Conservation (phyloP, 2,329 filamentous ascomycete genomes). For the Calonectria henricotiae region DNA sequence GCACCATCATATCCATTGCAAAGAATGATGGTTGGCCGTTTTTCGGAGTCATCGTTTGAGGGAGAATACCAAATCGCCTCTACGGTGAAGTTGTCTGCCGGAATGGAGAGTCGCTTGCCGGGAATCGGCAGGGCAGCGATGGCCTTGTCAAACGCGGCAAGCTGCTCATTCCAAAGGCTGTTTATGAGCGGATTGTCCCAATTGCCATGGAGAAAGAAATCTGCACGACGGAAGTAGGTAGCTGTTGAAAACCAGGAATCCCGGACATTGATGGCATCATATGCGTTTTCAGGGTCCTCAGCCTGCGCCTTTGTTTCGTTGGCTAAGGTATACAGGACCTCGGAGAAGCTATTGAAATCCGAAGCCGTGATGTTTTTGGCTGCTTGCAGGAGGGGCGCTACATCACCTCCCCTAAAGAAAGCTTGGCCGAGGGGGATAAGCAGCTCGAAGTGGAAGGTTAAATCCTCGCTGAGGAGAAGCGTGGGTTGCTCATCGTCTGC, state of each 20-base stretch:
- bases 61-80: constrained; percentile 58
- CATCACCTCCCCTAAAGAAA: constrained; percentile 43
- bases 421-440: constrained; percentile 25
- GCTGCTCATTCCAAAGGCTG: constrained; percentile 58
- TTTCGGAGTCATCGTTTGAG: constrained; percentile 37
- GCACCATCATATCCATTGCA: constrained; percentile 63
- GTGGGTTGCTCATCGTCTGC: constrained; percentile 12
- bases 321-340: constrained; percentile 48
- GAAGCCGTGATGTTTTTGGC: constrained; percentile 50
- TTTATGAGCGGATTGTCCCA: constrained; percentile 61
- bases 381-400: constrained; percentile 55
- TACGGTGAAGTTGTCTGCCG: constrained; percentile 55
- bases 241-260: constrained; percentile 58
- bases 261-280: constrained; percentile 50
- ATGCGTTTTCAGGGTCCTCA: constrained; percentile 39
- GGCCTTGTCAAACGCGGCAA: constrained; percentile 59
- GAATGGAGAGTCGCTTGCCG: constrained; percentile 57
- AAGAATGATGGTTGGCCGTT: constrained; percentile 60
- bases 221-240: constrained; percentile 62
- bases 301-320: constrained; percentile 46
- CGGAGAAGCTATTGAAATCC: constrained; percentile 49
- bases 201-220: constrained; percentile 63
- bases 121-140: constrained; percentile 56
- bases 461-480: constrained; percentile 25
- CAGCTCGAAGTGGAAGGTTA: constrained; percentile 28